phyloP scores from a whole-genome alignment of 495 filamentous ascomycete genomes.

The Echria macrotheca region DNA sequence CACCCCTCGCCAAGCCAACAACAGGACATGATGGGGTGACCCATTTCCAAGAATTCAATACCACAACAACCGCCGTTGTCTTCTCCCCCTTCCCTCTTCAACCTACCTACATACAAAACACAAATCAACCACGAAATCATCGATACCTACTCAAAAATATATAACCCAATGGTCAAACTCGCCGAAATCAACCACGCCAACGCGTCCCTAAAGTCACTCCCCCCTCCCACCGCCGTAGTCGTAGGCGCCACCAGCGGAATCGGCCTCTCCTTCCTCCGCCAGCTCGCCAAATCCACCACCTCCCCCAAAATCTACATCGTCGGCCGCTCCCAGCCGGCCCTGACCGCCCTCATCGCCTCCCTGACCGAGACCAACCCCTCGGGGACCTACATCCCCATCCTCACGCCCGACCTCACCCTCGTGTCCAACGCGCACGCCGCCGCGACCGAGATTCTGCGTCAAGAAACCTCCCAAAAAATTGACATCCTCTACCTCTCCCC shows the following conservation, averaged over 20 bases:
- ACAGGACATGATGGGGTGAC: no score
- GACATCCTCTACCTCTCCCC: conserved; percentile 54
- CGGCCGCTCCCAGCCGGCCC: conserved; percentile 27
- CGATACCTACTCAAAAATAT: no score
- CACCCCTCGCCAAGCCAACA: no score
- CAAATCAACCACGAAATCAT: no score
- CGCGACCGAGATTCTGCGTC: conserved; percentile 45
- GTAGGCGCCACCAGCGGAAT: conserved; percentile 62
- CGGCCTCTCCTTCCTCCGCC: conserved; percentile 48
- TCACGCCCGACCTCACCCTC: conserved; percentile 47
- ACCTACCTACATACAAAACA: no score
- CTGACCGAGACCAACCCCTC: conserved; percentile 40
- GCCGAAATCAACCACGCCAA: conserved; percentile 8
- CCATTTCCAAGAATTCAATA: no score
- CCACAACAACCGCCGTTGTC: no score
- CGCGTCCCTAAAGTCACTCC: conserved; percentile 3
- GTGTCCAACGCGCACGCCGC: conserved; percentile 50
- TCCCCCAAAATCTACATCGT: conserved; percentile 44
- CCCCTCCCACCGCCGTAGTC: conserved; percentile 45
- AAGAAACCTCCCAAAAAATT: conserved; percentile 41
- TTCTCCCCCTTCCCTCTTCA: no score
- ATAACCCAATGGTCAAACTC: conserved; percentile 9
- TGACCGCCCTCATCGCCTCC: conserved; percentile 20
- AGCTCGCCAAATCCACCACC: conserved; percentile 43
- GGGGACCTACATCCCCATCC: conserved; percentile 48